Evolutionary conservation across 225 moss, liverwort and hornwort species (phyloP), one percentile per base, ranked within the genome.

Genomic region (Physcomitrium patens): DNA sequence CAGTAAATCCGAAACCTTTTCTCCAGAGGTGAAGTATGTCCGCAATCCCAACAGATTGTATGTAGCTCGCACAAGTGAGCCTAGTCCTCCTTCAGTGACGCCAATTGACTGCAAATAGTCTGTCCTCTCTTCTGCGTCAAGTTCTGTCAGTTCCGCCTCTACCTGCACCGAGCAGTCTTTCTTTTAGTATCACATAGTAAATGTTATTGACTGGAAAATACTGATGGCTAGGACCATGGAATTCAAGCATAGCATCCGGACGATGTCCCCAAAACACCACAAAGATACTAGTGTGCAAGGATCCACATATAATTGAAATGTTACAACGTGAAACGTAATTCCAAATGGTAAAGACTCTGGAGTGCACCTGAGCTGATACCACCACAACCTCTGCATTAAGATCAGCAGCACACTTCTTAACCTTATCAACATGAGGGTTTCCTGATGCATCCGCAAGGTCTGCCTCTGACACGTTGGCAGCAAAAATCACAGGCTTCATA

Each of bases 401-500:
- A 60, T 61, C 60, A 18, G 81, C 71, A 56, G 97, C 97, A 56
- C 90, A 91, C 63, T 82, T 78, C 67, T 74, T 87, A 9, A 99
- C 97, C 78, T 85, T 83, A 12, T 82, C 79, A 27, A 99, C 97
- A 71, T 91, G 91, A 7, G 84, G 78, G 67, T 94, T 99, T 28
- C 83, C 81, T 26, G 91, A 89, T 46, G 91, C 76, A 81, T 99
- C 93, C 22, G 91, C 94, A 26, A 99, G 86, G 52, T 99, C 94
- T 44, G 87, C 75, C 70, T 99, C 97, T 3, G 91, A 89, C 44
- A 99, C 97, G 79, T 99, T 99, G 67, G 94, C 97, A 67, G 94
- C 97, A 71, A 94, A 95, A 48, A 99, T 91, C 64, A 94, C 83
- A 28, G 97, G 97, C 66, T 99, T 99, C 97, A 99, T 99, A n/a